Evolutionary conservation across 2,329 filamentous ascomycete genomes (phyloP).

Genomic region (Aspergillus pseudoterreus): DNA sequence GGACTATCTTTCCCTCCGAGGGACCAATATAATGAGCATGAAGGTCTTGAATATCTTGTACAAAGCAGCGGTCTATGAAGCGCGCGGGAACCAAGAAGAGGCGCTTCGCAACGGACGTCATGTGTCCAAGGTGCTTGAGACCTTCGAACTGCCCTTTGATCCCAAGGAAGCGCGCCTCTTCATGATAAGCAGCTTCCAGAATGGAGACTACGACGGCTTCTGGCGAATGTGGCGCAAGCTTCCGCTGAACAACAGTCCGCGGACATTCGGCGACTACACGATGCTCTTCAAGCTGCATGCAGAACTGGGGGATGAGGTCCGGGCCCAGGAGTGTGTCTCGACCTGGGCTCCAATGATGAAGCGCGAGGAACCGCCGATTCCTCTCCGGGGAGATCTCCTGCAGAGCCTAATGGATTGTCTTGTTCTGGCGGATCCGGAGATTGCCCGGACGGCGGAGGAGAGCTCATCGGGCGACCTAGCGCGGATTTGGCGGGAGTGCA

Average conservation of each 20-base stretch:
- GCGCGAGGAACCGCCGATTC: constrained; percentile 51
- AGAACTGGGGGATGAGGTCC: constrained; percentile 38
- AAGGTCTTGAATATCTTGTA: constrained; percentile 48
- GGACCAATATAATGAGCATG: constrained; percentile 38
- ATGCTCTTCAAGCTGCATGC: constrained; percentile 52
- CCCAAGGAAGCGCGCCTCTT: constrained; percentile 25
- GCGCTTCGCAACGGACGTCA: constrained; percentile 14
- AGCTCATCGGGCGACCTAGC: constrained; percentile 14
- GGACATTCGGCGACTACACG: constrained; percentile 54
- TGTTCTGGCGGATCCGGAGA: constrained; percentile 51
- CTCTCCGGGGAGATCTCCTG: constrained; percentile 43
- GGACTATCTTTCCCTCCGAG: constrained; percentile 40
- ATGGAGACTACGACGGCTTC: constrained; percentile 53
- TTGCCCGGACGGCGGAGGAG: constrained; percentile 32
- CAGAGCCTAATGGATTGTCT: constrained; percentile 54
- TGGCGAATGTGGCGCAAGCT: constrained; percentile 60
- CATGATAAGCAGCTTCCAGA: constrained; percentile 34
- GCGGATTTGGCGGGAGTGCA: constrained; percentile 23
- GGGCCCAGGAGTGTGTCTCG: constrained; percentile 49
- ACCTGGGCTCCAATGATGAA: constrained; percentile 59
- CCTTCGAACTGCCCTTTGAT: constrained; percentile 26
- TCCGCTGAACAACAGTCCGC: constrained; percentile 46
- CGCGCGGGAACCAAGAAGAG: constrained; percentile 7
- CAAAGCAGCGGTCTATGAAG: constrained; percentile 27
- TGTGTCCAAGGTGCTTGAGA: constrained; percentile 27